Evolutionary conservation across 805 yeast genomes (phyloP).

Genomic region (Brettanomyces custersianus): DNA sequence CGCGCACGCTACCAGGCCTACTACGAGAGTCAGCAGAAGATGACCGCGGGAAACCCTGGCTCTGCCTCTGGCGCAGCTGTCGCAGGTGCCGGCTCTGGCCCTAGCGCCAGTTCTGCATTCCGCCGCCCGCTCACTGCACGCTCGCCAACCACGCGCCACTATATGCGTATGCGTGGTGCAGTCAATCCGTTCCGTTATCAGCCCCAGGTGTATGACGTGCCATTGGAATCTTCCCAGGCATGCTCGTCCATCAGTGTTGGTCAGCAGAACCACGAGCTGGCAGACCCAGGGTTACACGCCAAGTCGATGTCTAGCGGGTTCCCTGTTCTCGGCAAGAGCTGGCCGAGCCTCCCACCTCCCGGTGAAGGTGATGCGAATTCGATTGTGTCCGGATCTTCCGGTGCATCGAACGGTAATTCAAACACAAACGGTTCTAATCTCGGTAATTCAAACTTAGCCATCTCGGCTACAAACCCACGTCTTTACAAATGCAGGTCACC

Average conservation of each 20-base stretch:
- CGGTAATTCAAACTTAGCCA: too few species aligned
- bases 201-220: slow-evolving; percentile 23
- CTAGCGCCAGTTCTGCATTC: not conserved
- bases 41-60: slow-evolving; percentile 10
- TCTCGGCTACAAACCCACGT: too few species aligned
- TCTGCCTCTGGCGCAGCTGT: slow-evolving; percentile 5
- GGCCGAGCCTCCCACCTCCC: slow-evolving; percentile 1
- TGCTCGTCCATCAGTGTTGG: not conserved
- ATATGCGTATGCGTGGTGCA: slow-evolving; percentile 2
- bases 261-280: too few species aligned
- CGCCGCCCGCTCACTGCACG: not conserved
- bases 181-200: slow-evolving; percentile 25
- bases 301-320: too few species aligned
- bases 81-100: slow-evolving; percentile 1
- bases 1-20: slow-evolving; percentile 23
- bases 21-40: slow-evolving; percentile 17
- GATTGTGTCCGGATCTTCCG: not conserved
- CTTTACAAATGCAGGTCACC: too few species aligned
- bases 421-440: too few species aligned
- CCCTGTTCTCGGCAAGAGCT: not conserved
- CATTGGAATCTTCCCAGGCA: slow-evolving; percentile 11
- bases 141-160: not conserved
- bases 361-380: not conserved
- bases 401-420: too few species aligned
- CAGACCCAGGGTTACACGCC: too few species aligned